Evolutionary conservation across 176 grass and related monocot species (phyloP).

Genomic region (Urochloa ruziziensis): DNA sequence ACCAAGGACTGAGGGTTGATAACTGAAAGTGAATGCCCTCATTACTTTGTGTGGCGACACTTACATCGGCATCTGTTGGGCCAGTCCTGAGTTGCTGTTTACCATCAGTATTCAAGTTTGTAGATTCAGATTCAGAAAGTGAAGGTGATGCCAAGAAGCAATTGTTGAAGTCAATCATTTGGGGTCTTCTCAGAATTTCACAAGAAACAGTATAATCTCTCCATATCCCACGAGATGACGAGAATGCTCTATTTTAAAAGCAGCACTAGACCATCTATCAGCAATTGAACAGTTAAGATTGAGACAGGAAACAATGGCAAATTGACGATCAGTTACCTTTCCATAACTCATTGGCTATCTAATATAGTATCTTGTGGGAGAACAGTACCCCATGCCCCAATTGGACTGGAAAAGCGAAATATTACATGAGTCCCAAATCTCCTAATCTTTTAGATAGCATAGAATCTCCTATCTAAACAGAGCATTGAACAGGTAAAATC

Average conservation of each 20-base stretch:
- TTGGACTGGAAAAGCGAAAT: background rate
- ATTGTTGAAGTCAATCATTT: slow-evolving; percentile 2
- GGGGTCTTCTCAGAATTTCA: background rate
- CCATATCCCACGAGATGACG: background rate
- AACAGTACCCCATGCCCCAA: background rate
- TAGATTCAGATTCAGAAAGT: background rate
- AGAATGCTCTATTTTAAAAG: background rate
- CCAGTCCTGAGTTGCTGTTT: background rate
- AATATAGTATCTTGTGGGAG: background rate
- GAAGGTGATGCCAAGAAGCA: background rate
- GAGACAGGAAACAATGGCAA: background rate
- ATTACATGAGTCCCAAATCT: background rate
- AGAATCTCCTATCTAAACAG: slow-evolving; percentile 8
- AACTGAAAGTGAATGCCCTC: slow-evolving; percentile 19
- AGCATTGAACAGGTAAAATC: background rate
- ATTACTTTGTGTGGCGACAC: background rate
- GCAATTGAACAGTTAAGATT: background rate
- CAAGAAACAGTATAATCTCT: background rate
- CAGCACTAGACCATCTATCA: background rate
- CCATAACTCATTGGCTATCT: background rate
- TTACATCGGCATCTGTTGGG: background rate
- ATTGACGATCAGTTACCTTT: slow-evolving; percentile 1
- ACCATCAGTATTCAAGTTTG: background rate
- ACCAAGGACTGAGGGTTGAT: background rate
- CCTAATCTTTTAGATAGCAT: background rate